phyloP scores from a whole-genome alignment of 345 rosid species.

The Eutrema yunnanense region DNA sequence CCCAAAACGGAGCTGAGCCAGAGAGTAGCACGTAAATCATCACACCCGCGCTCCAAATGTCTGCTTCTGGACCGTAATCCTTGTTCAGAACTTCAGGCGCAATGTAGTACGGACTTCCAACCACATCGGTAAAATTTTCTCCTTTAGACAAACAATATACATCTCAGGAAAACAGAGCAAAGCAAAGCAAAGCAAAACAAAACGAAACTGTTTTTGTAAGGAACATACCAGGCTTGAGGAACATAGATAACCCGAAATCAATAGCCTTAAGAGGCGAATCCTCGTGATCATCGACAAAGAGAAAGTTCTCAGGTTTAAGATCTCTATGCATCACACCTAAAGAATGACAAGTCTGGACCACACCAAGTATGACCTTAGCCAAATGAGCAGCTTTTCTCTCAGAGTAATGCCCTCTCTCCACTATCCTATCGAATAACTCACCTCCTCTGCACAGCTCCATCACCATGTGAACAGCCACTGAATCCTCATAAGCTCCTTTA shows the following conservation, averaged over 20 bases:
- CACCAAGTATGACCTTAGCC: constrained; percentile 63
- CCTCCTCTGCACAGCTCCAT: constrained; percentile 95
- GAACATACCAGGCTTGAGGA: constrained; percentile 68
- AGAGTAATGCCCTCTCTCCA: constrained; percentile 69
- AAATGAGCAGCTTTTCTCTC: constrained; percentile 72
- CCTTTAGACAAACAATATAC: constrained; percentile 37
- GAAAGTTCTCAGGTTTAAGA: constrained; percentile 87
- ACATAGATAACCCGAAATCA: constrained; percentile 77
- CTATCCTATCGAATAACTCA: constrained; percentile 85
- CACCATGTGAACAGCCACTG: constrained; percentile 80
- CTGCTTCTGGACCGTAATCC: constrained; percentile 73
- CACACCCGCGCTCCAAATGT: constrained; percentile 96
- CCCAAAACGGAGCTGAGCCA: constrained; percentile 97
- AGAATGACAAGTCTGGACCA: constrained; percentile 70
- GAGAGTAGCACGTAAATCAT: constrained; percentile 70
- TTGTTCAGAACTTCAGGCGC: constrained; percentile 79
- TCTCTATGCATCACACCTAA: constrained; percentile 82
- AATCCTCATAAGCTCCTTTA: constrained; percentile 82
- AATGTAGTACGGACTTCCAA: constrained; percentile 93
- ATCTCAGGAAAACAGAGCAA: background rate
- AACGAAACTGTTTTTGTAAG: background rate
- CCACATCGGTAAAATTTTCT: constrained; percentile 62
- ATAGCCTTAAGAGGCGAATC: constrained; percentile 80
- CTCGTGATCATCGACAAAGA: constrained; percentile 54
- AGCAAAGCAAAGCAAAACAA: background rate